Percentiles rank a stretch among this genome's conserved stretches.
These are phyloP conservation scores for Globisporangium apiculatum DNA, from an alignment of 352 stramenopile genomes.

Conservation along the genomic window DNA sequence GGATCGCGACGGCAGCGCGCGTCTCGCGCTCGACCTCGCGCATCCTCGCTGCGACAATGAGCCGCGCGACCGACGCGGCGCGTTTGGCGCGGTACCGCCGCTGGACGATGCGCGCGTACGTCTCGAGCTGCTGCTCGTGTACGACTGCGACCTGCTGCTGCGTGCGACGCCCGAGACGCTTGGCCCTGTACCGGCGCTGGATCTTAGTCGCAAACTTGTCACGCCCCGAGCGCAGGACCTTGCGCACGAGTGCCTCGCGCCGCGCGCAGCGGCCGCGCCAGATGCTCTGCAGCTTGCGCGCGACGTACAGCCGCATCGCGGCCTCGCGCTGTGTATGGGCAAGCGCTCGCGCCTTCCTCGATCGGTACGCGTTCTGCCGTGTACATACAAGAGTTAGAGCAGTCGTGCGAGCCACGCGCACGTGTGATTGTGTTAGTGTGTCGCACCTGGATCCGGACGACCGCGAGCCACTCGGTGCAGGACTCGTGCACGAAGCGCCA, in stretches of 20 bases:
- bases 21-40: slow-evolving; percentile 29
- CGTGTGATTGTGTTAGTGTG: not conserved
- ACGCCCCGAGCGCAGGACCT: slow-evolving; percentile 32
- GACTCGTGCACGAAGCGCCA: slow-evolving; percentile 53
- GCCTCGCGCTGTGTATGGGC: slow-evolving; percentile 28
- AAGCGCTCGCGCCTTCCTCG: slow-evolving; percentile 26
- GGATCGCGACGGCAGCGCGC: slow-evolving; percentile 36
- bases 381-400: not conserved
- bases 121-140: slow-evolving; percentile 37
- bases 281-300: slow-evolving; percentile 49
- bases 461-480: slow-evolving; percentile 44
- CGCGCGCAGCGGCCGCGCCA: slow-evolving; percentile 50
- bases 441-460: slow-evolving; percentile 48
- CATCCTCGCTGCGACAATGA: slow-evolving; percentile 23
- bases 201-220: slow-evolving; percentile 57
- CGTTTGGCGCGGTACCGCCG: slow-evolving; percentile 49
- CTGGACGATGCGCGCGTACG: slow-evolving; percentile 42
- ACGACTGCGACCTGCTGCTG: slow-evolving; percentile 30
- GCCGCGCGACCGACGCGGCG: slow-evolving; percentile 27
- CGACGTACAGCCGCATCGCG: slow-evolving; percentile 30
- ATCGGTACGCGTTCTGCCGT: slow-evolving; percentile 52
- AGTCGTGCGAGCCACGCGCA: no score
- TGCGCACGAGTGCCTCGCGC: slow-evolving; percentile 36
- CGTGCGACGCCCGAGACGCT: slow-evolving; percentile 20
- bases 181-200: slow-evolving; percentile 55